Evolutionary conservation across 495 filamentous ascomycete species (phyloP).

Genomic region (Penicillium cinerascens): DNA sequence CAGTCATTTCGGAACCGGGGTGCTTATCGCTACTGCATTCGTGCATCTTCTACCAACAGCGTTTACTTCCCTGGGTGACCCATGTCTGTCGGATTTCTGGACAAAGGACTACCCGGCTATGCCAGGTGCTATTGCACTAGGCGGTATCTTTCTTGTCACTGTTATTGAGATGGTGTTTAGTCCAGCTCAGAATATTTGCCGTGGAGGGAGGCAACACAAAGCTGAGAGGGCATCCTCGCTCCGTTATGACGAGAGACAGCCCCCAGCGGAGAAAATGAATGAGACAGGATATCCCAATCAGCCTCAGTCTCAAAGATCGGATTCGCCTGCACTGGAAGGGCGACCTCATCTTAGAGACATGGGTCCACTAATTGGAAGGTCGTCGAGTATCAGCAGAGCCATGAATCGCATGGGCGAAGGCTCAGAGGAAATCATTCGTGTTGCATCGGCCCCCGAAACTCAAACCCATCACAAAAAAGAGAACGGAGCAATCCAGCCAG

Average conservation of each 20-base stretch:
- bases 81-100: constrained; percentile 67
- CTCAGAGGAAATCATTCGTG: constrained; percentile 22
- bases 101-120: constrained; percentile 64
- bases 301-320: not conserved
- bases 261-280: not conserved
- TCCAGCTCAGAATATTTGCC: constrained; percentile 28
- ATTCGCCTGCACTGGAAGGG: constrained; percentile 4
- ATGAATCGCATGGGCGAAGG: constrained; percentile 30
- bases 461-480: constrained; percentile 11
- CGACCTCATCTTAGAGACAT: constrained; percentile 27
- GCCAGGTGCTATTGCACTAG: constrained; percentile 66
- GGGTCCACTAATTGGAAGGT: constrained; percentile 29
- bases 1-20: constrained; percentile 76
- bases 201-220: constrained; percentile 6
- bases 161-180: constrained; percentile 67
- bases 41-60: constrained; percentile 76
- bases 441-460: constrained; percentile 24
- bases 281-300: not conserved
- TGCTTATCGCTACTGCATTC: constrained; percentile 81
- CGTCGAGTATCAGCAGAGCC: constrained; percentile 29
- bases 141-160: constrained; percentile 63
- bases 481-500: constrained; percentile 10
- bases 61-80: constrained; percentile 66
- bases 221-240: not conserved
- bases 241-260: not conserved